Conservation (phyloP, 2,329 filamentous ascomycete species). For the Xylariaceae sp. region DNA sequence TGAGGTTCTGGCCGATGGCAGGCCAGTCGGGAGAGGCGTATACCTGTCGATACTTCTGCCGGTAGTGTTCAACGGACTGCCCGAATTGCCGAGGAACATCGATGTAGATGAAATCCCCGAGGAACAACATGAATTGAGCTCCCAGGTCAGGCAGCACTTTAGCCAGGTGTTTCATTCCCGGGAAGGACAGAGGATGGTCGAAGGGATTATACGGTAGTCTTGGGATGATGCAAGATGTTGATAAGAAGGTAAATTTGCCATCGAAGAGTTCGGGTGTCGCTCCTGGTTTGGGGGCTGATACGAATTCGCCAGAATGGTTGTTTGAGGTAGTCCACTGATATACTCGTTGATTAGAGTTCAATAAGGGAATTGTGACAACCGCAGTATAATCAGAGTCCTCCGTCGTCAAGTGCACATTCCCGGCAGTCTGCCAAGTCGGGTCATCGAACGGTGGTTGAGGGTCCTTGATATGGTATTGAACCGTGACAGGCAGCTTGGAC, state of each 20-base stretch:
- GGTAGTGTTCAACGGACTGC: slow-evolving; percentile 69
- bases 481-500: slow-evolving; percentile 68
- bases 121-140: slow-evolving; percentile 76
- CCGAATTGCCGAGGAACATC: slow-evolving; percentile 85
- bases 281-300: slow-evolving; percentile 70
- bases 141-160: slow-evolving; percentile 68
- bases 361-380: slow-evolving; percentile 62
- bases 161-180: slow-evolving; percentile 75
- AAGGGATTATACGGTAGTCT: slow-evolving; percentile 85
- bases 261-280: slow-evolving; percentile 57
- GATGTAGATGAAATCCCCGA: slow-evolving; percentile 86
- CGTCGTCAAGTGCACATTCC: slow-evolving; percentile 62
- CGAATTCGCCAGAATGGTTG: slow-evolving; percentile 80
- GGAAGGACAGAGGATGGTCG: slow-evolving; percentile 79
- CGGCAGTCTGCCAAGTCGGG: slow-evolving; percentile 64
- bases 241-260: slow-evolving; percentile 82
- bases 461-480: slow-evolving; percentile 62
- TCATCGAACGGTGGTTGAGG: slow-evolving; percentile 51
- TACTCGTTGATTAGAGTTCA: slow-evolving; percentile 63
- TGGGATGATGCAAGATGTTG: slow-evolving; percentile 88
- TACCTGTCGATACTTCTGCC: slow-evolving; percentile 90
- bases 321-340: slow-evolving; percentile 88
- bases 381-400: slow-evolving; percentile 82
- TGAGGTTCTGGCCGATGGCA: slow-evolving; percentile 71
- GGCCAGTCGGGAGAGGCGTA: slow-evolving; percentile 94